Base-by-base conservation (phyloP, 2,329 filamentous ascomycete genomes). In the Colletotrichum theobromicola region DNA sequence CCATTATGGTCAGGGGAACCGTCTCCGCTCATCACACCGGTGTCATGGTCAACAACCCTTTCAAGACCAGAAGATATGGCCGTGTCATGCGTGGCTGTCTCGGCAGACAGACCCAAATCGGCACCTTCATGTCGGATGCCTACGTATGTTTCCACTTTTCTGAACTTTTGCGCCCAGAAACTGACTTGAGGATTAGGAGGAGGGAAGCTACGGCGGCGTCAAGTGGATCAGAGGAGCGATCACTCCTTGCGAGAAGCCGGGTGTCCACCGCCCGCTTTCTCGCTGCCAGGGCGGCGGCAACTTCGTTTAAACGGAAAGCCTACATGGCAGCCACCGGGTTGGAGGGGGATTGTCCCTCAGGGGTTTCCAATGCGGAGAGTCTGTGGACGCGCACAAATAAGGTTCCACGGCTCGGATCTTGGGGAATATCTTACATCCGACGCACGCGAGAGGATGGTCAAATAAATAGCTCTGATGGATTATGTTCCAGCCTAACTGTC, bases 61-160 rank as follows among this genome's bases (percentile, higher is more conserved):
- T 58, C 63, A 72, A 67, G 55, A 67, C 55, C 21, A 58, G 70
- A 21, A 58, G 70, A 24, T 72, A 72, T 7, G 70, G 70, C 30
- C 70, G 64, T 28, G 60, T 61, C 42, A 62, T 67, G 63, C 57
- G 58, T 7, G 70, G 70, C 24, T 72, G 70, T 24, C 37, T 72
- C 24, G 70, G 70, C 4, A 62, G 24, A 12, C 63, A 62, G 18
- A 50, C n/a, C 5, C 28, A 67, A 32, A 63, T 61, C 10, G 70
- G 37, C 5, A 72, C 63, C 26, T 72, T 62, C 6, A 72, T 72
- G 70, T 34, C 35, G 34, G 63, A 72, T 28, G 37, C 70, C 32
- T 67, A 72, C 30, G 42, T 50, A 50, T 10, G 42, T 13, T n/a
- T n/a, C 42, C 12, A 5, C 5, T 50, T 50, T 13, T 50, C n/a